A percentile compares a stretch with the other conserved stretches of the same genome.
phyloP scores from a whole-genome alignment of 2,329 filamentous ascomycete genomes.

The Teratosphaeria zuluensis region DNA sequence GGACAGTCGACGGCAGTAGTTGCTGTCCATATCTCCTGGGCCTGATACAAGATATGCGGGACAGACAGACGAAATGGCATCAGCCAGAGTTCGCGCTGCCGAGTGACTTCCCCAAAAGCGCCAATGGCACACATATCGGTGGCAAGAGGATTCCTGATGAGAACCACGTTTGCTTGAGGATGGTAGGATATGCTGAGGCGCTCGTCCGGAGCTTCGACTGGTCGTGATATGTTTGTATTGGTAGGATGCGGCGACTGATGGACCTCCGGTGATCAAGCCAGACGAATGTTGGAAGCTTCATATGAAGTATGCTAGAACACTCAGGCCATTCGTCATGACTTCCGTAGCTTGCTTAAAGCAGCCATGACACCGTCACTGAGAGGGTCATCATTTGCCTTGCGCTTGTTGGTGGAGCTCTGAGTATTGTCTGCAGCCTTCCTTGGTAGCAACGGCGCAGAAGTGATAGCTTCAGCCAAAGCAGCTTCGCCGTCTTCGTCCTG shows the following conservation, averaged over 20 bases:
- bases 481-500: constrained; percentile 50
- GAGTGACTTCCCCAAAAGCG: constrained; percentile 14
- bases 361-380: constrained; percentile 50
- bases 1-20: constrained; percentile 18
- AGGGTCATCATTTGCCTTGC: constrained; percentile 33
- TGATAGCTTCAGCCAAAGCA: constrained; percentile 40
- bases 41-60: constrained; percentile 30
- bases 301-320: not conserved
- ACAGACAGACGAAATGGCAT: constrained; percentile 36
- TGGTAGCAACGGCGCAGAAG: constrained; percentile 30
- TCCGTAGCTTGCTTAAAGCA: constrained; percentile 47
- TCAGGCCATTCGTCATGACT: constrained; percentile 6
- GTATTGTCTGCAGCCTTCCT: not conserved
- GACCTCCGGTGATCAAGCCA: not conserved
- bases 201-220: constrained; percentile 20
- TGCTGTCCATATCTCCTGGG: constrained; percentile 25
- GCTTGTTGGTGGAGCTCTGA: constrained; percentile 15
- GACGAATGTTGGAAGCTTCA: not conserved
- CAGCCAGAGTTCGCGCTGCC: constrained; percentile 4
- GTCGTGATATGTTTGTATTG: constrained; percentile 5
- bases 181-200: constrained; percentile 13
- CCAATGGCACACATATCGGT: constrained; percentile 6
- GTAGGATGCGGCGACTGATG: not conserved
- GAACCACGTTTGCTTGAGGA: constrained; percentile 24
- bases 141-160: constrained; percentile 9